Percentiles rank a stretch among this genome's conserved stretches.
phyloP scores from a whole-genome alignment of 305 asterid species.

The Fraxinus sp. region DNA sequence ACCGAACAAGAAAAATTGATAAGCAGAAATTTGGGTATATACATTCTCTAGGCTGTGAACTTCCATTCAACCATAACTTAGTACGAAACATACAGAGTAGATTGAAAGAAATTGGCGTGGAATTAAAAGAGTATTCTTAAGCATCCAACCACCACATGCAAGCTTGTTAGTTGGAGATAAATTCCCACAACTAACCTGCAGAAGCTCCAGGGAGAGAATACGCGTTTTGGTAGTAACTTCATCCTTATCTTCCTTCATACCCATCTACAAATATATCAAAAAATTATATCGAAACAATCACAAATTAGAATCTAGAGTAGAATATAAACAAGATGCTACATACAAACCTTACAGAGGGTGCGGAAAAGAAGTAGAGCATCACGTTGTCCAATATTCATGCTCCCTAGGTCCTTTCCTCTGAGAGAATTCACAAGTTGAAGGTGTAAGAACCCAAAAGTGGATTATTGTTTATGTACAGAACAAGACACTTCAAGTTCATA shows the following conservation, averaged over 20 bases:
- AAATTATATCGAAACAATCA: slow-evolving; percentile 28
- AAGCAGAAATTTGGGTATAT: slow-evolving; percentile 1
- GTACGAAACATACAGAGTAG: not conserved
- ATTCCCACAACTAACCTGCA: slow-evolving; percentile 66
- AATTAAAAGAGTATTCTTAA: slow-evolving; percentile 18
- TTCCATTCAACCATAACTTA: slow-evolving; percentile 6
- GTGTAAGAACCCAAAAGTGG: slow-evolving; percentile 30
- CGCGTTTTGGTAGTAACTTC: slow-evolving; percentile 92
- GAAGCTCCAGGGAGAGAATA: slow-evolving; percentile 92
- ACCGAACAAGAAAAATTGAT: slow-evolving; percentile 12
- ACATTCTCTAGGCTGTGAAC: slow-evolving; percentile 12
- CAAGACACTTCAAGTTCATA: slow-evolving; percentile 17
- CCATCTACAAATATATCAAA: slow-evolving; percentile 70
- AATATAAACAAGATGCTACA: slow-evolving; percentile 23
- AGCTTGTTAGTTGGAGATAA: slow-evolving; percentile 19
- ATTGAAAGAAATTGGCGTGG: slow-evolving; percentile 2
- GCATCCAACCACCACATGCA: slow-evolving; percentile 24
- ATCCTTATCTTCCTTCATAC: slow-evolving; percentile 96
- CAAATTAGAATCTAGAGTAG: slow-evolving; percentile 25
- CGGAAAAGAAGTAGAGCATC: slow-evolving; percentile 97
- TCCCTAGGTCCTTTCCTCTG: slow-evolving; percentile 78
- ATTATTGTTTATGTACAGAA: slow-evolving; percentile 12
- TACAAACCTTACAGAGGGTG: slow-evolving; percentile 96
- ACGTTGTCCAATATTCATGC: slow-evolving; percentile 76
- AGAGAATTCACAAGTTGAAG: slow-evolving; percentile 32